Base-by-base conservation (phyloP, 2,329 filamentous ascomycete genomes). In the Aspergillus fumigatiaffinis region DNA sequence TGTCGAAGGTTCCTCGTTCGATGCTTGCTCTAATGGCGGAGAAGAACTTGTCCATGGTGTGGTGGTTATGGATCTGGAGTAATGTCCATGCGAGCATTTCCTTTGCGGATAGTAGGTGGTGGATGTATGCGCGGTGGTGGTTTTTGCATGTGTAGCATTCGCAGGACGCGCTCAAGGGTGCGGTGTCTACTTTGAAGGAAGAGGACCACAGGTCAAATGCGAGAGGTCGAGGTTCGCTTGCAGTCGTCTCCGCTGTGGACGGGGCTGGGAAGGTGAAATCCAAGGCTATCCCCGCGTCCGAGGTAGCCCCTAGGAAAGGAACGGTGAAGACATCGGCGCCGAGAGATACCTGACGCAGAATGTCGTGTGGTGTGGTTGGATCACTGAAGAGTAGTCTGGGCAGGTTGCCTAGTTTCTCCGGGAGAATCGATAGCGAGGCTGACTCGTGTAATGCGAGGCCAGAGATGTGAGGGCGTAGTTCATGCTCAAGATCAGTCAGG, bases 51-150 rank as follows among this genome's bases (percentile, higher is more conserved):
- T 84, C 82, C 53, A 96, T 74, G 7, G 89, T 76, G 59, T 87
- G 82, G 71, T 95, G 87, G 71, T 99, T 99, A 76, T 99, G 94
- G 3, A 96, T 82, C 72, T 97, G 93, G 7, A 99, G 80, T 7
- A 99, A 81, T 0, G 88, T 90, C 94, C 94, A 99, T 25, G 89
- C 93, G 4, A 97, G 85, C 94, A 99, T 97, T 75, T 99, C 94
- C 69, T 92, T 95, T 0, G 94, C 92, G 50, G 85, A 82, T 5
- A 99, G 84, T 1, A 97, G 82, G 73, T 99, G 94, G 63, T 92
- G 88, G 38, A 99, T 70, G 73, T 90, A 99, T 0, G 94, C 93
- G 51, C 88, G 81, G 74, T 96, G 91, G 73, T 97, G 93, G 20
- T 83, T 84, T 1, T 80, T 84, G 79, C 94, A 99, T 23, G 91